Evolutionary conservation across 2,329 filamentous ascomycete genomes (phyloP).

Genomic region (Cercospora citrullina): DNA sequence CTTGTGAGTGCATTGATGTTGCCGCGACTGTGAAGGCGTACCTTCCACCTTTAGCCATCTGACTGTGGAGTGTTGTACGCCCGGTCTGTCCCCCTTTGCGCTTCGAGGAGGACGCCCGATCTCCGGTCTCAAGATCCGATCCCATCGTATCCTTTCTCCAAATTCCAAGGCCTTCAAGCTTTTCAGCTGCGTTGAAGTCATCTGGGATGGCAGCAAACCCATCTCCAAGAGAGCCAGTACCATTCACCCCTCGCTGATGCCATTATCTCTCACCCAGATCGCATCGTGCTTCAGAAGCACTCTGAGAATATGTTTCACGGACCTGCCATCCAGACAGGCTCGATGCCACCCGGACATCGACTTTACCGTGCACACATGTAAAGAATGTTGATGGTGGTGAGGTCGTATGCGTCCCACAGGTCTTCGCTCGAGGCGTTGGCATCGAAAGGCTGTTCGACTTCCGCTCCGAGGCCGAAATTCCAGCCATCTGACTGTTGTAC

Average conservation of each 20-base stretch:
- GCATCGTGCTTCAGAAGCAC: no score
- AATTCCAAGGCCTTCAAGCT: neutral
- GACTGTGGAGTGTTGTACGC: neutral
- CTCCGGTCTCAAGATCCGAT: neutral
- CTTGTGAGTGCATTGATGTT: neutral
- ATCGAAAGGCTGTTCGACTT: neutral
- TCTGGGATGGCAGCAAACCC: neutral
- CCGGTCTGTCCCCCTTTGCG: neutral
- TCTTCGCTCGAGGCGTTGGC: neutral
- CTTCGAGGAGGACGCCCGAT: neutral
- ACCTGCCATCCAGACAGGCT: conserved; percentile 7
- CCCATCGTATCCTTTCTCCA: neutral
- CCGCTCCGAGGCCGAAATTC: neutral
- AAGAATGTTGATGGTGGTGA: neutral
- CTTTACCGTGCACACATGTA: neutral
- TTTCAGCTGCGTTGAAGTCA: neutral
- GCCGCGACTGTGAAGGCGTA: neutral
- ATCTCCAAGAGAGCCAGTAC: neutral
- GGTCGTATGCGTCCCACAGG: neutral
- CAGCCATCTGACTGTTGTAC: neutral
- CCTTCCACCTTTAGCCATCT: neutral
- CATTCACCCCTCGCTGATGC: neutral
- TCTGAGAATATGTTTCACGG: neutral
- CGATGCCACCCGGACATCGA: conserved; percentile 5
- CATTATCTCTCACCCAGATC: no score